These are phyloP conservation scores for Crepidotus variabilis DNA, from an alignment of 768 basidiomycete genomes.

Conservation along the genomic window DNA sequence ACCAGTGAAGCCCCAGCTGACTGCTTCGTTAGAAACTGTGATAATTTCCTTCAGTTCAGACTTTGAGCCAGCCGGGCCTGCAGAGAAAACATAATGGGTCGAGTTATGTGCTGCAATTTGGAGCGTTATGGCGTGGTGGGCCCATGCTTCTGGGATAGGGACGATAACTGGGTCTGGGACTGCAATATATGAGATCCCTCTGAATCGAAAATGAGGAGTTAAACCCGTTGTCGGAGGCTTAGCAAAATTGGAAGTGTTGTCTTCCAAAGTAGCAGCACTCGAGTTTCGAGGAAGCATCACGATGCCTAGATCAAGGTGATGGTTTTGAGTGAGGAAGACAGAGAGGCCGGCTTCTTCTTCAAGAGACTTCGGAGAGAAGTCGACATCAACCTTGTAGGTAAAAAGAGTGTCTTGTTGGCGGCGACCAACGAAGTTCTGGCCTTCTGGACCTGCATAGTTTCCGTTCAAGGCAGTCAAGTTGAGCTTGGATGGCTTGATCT, in stretches of 20 bases:
- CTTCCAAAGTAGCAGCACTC: not conserved
- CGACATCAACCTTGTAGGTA: conserved; percentile 20
- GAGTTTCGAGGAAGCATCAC: conserved; percentile 9
- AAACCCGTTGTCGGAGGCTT: not conserved
- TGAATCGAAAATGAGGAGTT: conserved; percentile 12
- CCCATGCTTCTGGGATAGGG: conserved; percentile 10
- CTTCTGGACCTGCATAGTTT: conserved; percentile 20
- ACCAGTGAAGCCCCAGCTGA: conserved; percentile 18
- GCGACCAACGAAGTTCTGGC: conserved; percentile 25
- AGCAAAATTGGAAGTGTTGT: not conserved
- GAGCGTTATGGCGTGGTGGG: conserved; percentile 4
- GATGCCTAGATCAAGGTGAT: conserved; percentile 15
- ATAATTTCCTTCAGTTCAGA: conserved; percentile 2
- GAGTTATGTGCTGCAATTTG: conserved; percentile 11
- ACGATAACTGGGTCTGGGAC: conserved; percentile 9
- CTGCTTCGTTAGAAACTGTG: conserved; percentile 5
- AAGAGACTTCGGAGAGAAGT: conserved; percentile 12
- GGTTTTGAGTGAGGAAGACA: conserved; percentile 25
- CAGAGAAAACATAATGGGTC: conserved; percentile 11
- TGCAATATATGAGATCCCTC: conserved; percentile 8
- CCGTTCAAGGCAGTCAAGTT: conserved; percentile 27
- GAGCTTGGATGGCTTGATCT: conserved; percentile 18
- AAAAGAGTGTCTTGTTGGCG: conserved; percentile 28
- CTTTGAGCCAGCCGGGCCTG: conserved; percentile 7
- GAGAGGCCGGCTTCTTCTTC: conserved; percentile 27